phyloP scores from a whole-genome alignment of 495 filamentous ascomycete genomes.

The Aspergillus funiculosus region DNA sequence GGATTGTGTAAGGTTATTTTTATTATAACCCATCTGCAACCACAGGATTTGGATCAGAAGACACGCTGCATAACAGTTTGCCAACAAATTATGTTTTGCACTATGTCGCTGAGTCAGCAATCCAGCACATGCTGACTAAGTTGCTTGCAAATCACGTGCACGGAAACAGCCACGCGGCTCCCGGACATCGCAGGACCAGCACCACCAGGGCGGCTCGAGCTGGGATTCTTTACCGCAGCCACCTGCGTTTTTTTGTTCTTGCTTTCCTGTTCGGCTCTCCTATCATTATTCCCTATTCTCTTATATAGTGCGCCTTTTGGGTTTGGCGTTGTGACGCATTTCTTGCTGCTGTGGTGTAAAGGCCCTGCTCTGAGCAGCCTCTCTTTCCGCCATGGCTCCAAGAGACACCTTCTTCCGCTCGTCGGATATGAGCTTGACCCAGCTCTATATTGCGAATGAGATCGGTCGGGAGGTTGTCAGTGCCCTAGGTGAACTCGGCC shows the following conservation, averaged over 20 bases:
- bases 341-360: conserved; percentile 22
- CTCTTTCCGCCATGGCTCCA: conserved; percentile 42
- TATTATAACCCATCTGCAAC: no score
- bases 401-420: conserved; percentile 98
- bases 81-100: not conserved
- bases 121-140: conserved; percentile 5
- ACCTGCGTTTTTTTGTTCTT: not conserved
- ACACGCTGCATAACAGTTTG: no score
- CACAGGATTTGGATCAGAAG: no score
- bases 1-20: no score
- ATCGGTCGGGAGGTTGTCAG: conserved; percentile 97
- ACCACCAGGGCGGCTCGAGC: conserved; percentile 2
- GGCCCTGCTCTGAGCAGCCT: conserved; percentile 26
- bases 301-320: not conserved
- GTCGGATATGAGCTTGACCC: conserved; percentile 99
- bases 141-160: conserved; percentile 13
- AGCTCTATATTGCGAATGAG: conserved; percentile 98
- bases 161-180: conserved; percentile 22
- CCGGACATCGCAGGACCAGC: conserved; percentile 10
- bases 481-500: conserved; percentile 88
- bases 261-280: not conserved
- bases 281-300: conserved; percentile 13
- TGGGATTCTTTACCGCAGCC: not conserved
- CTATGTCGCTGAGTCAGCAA: no score
- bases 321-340: conserved; percentile 9